phyloP scores from a whole-genome alignment of 2,329 filamentous ascomycete genomes.

The Ophiostoma novo-ulmi region DNA sequence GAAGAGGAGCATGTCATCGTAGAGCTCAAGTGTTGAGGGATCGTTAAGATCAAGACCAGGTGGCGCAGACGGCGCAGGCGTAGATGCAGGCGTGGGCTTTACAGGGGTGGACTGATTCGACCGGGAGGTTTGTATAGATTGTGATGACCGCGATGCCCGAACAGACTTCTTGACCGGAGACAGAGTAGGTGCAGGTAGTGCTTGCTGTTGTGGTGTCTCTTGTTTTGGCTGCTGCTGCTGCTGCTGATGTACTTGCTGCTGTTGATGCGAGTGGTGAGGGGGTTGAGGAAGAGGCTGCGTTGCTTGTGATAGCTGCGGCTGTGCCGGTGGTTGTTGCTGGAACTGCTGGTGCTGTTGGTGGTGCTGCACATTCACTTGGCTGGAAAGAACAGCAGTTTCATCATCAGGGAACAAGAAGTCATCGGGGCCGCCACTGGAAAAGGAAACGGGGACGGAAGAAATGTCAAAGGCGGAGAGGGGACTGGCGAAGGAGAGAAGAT shows the following conservation, averaged over 20 bases:
- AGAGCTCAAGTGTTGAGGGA: slow-evolving; percentile 28
- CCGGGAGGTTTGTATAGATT: background rate
- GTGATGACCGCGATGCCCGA: background rate
- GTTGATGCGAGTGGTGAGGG: background rate
- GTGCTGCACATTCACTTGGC: slow-evolving; percentile 13
- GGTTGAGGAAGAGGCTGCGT: background rate
- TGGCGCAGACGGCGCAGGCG: background rate
- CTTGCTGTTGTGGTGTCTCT: background rate
- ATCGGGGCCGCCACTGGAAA: slow-evolving; percentile 20
- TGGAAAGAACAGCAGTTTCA: slow-evolving; percentile 22
- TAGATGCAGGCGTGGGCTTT: background rate
- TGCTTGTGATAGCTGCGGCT: background rate
- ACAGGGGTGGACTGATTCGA: background rate
- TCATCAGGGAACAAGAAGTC: slow-evolving; percentile 29
- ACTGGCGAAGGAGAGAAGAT: slow-evolving; percentile 18
- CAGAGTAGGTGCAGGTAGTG: background rate
- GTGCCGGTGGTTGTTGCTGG: background rate
- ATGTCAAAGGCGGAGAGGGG: slow-evolving; percentile 10
- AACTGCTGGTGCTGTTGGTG: background rate
- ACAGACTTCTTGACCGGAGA: background rate
- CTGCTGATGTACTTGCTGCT: background rate
- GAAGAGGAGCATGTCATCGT: slow-evolving; percentile 31
- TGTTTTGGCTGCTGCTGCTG: slow-evolving; percentile 3
- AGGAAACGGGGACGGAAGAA: slow-evolving; percentile 4
- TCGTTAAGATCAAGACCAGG: slow-evolving; percentile 25